Conservation (phyloP, 257 asterid genomes). For the Jacaranda copaia region DNA sequence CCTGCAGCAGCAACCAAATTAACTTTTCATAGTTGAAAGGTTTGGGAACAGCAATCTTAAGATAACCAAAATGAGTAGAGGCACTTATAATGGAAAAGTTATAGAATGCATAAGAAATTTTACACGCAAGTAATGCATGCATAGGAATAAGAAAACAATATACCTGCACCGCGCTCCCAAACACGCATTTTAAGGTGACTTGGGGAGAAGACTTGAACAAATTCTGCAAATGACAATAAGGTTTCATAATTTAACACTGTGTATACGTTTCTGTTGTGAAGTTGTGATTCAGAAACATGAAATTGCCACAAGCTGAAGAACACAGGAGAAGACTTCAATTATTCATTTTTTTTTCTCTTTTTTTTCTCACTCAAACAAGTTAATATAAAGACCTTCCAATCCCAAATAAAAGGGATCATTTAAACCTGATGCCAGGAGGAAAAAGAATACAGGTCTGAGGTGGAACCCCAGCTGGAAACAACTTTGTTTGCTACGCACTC, state of each 20-base stretch:
- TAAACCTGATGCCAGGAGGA: not conserved
- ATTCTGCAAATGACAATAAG: conserved; percentile 60
- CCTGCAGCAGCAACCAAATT: conserved; percentile 51
- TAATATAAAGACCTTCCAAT: conserved; percentile 5
- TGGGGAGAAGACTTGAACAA: conserved; percentile 85
- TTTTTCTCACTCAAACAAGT: conserved; percentile 2
- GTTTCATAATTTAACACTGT: not conserved
- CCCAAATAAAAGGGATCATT: not conserved
- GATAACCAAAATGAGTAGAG: not conserved
- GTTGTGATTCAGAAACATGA: conserved; percentile 16
- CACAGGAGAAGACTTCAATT: not conserved
- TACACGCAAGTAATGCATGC: not conserved
- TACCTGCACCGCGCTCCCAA: conserved; percentile 99
- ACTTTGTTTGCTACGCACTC: not conserved
- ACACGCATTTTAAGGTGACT: conserved; percentile 95
- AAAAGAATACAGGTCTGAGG: not conserved
- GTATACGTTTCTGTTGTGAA: not conserved
- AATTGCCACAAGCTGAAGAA: not conserved
- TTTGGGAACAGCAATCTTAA: not conserved
- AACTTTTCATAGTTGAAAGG: conserved; percentile 8
- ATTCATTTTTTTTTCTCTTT: no score
- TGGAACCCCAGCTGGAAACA: not conserved
- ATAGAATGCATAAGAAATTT: not conserved
- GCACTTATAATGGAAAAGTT: not conserved
- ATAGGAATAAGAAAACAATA: conserved; percentile 24